Percentiles rank a stretch among this genome's conserved stretches.
Evolutionary conservation across 208 protist species (phyloP).

Genomic region (Novymonas esmeraldas): DNA sequence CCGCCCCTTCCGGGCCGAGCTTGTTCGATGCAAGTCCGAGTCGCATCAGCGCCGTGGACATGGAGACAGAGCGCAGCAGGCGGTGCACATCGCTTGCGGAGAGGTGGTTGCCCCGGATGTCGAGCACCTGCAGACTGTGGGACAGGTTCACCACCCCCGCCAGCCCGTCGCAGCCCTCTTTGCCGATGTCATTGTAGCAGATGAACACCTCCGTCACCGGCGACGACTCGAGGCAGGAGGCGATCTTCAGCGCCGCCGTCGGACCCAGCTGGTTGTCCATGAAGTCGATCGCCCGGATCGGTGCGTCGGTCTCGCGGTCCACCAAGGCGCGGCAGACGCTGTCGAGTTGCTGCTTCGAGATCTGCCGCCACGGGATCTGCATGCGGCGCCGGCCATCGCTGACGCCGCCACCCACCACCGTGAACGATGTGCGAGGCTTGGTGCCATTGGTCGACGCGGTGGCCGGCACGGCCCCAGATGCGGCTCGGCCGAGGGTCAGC

Average conservation of each 20-base stretch:
- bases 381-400: conserved; percentile 31
- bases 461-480: not conserved
- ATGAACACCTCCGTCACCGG: conserved; percentile 71
- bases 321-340: conserved; percentile 59
- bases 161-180: conserved; percentile 88
- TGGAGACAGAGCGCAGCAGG: conserved; percentile 73
- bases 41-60: conserved; percentile 64
- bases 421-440: conserved; percentile 18
- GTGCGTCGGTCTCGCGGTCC: conserved; percentile 54
- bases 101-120: conserved; percentile 87
- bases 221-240: conserved; percentile 64
- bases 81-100: conserved; percentile 60
- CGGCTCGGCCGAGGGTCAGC: not conserved
- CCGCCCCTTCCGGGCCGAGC: conserved; percentile 78
- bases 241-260: conserved; percentile 49
- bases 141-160: conserved; percentile 77
- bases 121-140: conserved; percentile 63
- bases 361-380: conserved; percentile 64
- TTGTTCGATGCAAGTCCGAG: conserved; percentile 78
- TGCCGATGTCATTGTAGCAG: conserved; percentile 90
- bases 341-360: conserved; percentile 57
- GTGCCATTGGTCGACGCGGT: not conserved
- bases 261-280: conserved; percentile 89
- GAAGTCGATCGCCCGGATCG: conserved; percentile 68
- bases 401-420: conserved; percentile 13